Evolutionary conservation across 2,329 filamentous ascomycete genomes (phyloP).

Genomic region (Torrubiella hemipterigena): DNA sequence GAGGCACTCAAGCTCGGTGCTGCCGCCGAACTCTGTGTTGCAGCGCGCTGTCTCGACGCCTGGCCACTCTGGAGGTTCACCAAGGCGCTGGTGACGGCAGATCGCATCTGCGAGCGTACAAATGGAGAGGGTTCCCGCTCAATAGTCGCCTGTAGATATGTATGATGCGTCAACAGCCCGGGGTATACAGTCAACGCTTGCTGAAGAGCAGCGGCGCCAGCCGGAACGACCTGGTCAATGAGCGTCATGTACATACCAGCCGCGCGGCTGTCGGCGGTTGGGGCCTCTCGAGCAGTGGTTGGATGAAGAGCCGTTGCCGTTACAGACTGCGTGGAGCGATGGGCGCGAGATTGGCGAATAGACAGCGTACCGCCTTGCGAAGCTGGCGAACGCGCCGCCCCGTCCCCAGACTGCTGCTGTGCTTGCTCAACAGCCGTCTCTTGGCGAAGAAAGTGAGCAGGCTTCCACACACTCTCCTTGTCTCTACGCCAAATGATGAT

Average conservation of each 20-base stretch:
- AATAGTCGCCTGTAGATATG: conserved; percentile 37
- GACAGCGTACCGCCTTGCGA: background rate
- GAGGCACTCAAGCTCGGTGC: background rate
- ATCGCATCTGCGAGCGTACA: conserved; percentile 34
- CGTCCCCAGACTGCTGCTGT: conserved; percentile 6
- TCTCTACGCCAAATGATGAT: conserved; percentile 93
- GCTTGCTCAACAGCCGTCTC: conserved; percentile 53
- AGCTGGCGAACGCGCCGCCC: background rate
- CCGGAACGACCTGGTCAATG: conserved; percentile 40
- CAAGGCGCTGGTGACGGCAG: conserved; percentile 34
- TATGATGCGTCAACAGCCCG: conserved; percentile 33
- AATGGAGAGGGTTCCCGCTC: conserved; percentile 37
- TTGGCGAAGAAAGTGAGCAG: conserved; percentile 62
- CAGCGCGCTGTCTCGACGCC: conserved; percentile 10
- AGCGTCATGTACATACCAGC: conserved; percentile 33
- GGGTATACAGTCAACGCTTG: conserved; percentile 34
- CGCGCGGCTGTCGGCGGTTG: conserved; percentile 15
- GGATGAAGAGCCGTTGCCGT: conserved; percentile 2
- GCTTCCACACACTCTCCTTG: conserved; percentile 72
- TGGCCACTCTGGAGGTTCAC: conserved; percentile 34
- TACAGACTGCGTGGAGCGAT: conserved; percentile 1
- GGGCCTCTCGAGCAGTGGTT: conserved; percentile 3
- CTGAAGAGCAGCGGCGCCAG: conserved; percentile 34
- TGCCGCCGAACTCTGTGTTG: conserved; percentile 1
- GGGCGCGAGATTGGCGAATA: background rate